Percentiles rank a stretch among this genome's conserved stretches.
Evolutionary conservation across 495 filamentous ascomycete genomes (phyloP).

Genomic region (Penicillium atrosanguineum): DNA sequence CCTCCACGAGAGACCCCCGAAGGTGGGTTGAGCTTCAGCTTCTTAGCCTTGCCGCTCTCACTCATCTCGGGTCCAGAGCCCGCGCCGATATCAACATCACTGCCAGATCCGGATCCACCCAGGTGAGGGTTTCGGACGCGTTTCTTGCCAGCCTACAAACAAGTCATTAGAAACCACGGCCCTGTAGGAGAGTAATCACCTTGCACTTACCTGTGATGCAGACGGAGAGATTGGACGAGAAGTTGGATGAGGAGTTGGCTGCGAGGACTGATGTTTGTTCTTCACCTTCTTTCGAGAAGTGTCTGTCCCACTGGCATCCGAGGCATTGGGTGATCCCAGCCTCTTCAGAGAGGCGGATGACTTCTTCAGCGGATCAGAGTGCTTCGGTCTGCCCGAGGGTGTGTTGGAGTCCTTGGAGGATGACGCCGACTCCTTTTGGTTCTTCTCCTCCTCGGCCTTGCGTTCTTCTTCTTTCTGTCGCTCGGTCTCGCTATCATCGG

Average conservation of each 20-base stretch:
- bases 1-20: constrained; percentile 46
- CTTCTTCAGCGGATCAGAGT: constrained; percentile 57
- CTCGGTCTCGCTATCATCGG: constrained; percentile 49
- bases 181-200: background rate
- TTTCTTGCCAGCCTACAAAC: constrained; percentile 41
- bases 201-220: constrained; percentile 33
- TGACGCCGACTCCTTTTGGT: constrained; percentile 53
- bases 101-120: constrained; percentile 61
- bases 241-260: constrained; percentile 52
- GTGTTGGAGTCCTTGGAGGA: constrained; percentile 72
- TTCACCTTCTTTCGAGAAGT: constrained; percentile 85
- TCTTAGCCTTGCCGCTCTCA: constrained; percentile 68
- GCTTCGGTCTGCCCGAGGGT: constrained; percentile 61
- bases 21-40: constrained; percentile 60
- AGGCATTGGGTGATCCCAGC: constrained; percentile 79
- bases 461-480: constrained; percentile 66
- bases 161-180: constrained; percentile 11
- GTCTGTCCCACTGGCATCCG: constrained; percentile 88
- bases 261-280: constrained; percentile 55
- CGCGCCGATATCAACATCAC: constrained; percentile 75
- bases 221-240: constrained; percentile 54
- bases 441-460: constrained; percentile 64
- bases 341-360: constrained; percentile 65
- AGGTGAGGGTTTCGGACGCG: constrained; percentile 40
- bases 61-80: constrained; percentile 66